Evolutionary conservation across 2,329 filamentous ascomycete genomes (phyloP).

Genomic region (Sporothrix pallida): DNA sequence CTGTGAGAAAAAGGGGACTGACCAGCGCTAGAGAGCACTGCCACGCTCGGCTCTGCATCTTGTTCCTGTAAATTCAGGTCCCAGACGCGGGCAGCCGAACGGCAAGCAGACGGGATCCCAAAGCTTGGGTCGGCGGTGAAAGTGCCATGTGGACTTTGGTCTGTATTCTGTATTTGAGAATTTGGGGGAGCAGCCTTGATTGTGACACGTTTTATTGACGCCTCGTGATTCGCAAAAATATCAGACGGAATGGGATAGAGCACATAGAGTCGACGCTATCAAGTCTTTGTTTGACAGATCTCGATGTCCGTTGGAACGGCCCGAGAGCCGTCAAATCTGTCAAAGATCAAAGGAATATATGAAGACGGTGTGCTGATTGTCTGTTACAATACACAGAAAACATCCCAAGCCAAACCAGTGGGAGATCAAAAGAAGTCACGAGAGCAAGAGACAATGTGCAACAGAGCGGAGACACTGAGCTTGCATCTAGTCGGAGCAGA

Average conservation of each 20-base stretch:
- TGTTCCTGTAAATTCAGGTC: constrained; percentile 30
- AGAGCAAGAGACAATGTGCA: constrained; percentile 8
- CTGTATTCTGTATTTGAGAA: no score
- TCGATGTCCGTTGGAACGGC: constrained; percentile 8
- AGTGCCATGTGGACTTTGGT: constrained; percentile 5
- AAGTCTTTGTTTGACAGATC: not conserved
- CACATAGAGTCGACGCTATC: not conserved
- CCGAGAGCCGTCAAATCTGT: not conserved
- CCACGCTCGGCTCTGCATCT: constrained; percentile 41
- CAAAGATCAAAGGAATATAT: not conserved
- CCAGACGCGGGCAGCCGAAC: constrained; percentile 7
- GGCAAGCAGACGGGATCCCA: constrained; percentile 32
- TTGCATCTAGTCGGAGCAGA: not conserved
- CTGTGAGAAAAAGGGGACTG: not conserved
- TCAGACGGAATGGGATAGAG: not conserved
- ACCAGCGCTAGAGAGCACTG: constrained; percentile 41
- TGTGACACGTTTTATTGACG: not conserved
- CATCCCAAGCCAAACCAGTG: not conserved
- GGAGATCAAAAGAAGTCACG: not conserved
- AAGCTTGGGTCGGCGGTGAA: not conserved
- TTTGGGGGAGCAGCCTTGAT: not conserved
- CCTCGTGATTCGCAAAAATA: not conserved
- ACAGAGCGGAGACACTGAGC: not conserved
- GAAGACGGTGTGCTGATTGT: not conserved
- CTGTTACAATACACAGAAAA: not conserved